A percentile compares a stretch with the other conserved stretches of the same genome.
These are phyloP conservation scores for Trichoderma sp. DNA, from an alignment of 2,329 filamentous ascomycete genomes.

Conservation along the genomic window DNA sequence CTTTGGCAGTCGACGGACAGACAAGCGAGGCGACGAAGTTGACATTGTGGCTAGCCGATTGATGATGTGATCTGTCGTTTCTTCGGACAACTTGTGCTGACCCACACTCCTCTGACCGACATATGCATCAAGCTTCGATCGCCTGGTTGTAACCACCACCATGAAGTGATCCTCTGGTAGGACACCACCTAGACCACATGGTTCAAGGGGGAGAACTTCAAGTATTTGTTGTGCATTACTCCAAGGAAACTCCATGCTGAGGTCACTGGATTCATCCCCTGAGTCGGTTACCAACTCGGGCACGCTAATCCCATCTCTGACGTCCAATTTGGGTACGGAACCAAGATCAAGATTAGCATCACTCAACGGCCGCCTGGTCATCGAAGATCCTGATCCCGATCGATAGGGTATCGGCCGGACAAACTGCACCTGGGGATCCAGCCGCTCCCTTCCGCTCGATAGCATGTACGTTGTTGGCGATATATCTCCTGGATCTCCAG, in stretches of 20 bases:
- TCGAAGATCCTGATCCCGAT: conserved; percentile 51
- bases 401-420: conserved; percentile 34
- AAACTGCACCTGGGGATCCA: conserved; percentile 22
- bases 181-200: conserved; percentile 59
- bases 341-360: conserved; percentile 31
- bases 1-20: not conserved
- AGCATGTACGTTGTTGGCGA: conserved; percentile 50
- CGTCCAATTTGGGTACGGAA: conserved; percentile 31
- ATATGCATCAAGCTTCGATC: conserved; percentile 35
- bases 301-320: conserved; percentile 26
- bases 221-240: conserved; percentile 42
- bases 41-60: conserved; percentile 43
- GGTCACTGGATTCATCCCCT: conserved; percentile 38
- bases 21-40: conserved; percentile 36
- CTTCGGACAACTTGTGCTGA: conserved; percentile 26
- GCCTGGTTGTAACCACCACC: conserved; percentile 52
- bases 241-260: conserved; percentile 49
- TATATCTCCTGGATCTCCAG: conserved; percentile 58
- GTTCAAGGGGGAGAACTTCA: conserved; percentile 45
- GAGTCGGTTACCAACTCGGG: conserved; percentile 36
- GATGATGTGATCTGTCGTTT: conserved; percentile 42
- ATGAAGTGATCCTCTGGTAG: conserved; percentile 64
- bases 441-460: conserved; percentile 42
- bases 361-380: conserved; percentile 51
- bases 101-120: not conserved